A percentile compares a stretch with the other conserved stretches of the same genome.
Evolutionary conservation across 1,284 basidiomycete genomes (phyloP).

Genomic region (Trametes polyzona): DNA sequence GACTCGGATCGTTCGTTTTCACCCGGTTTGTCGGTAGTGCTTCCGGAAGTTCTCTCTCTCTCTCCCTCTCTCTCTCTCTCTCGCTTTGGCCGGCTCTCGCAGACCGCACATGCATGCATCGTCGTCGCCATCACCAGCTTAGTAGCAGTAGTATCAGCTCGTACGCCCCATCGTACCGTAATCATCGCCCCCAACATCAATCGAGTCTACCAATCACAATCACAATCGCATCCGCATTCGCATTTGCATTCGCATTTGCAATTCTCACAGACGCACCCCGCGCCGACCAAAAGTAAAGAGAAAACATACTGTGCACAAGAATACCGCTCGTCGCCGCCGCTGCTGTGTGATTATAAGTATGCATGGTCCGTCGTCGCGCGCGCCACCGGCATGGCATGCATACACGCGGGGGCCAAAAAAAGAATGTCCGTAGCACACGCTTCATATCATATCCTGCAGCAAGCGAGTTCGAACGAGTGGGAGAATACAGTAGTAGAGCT

Average conservation of each 20-base stretch:
- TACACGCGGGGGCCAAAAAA: not conserved
- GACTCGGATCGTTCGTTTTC: slow-evolving; percentile 1
- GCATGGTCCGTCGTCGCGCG: not conserved
- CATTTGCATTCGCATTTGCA: too few relatives aligned
- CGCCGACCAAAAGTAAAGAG: too few relatives aligned
- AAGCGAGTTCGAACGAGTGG: slow-evolving; percentile 15
- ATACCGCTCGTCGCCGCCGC: too few relatives aligned
- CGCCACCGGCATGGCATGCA: not conserved
- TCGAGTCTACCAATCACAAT: not conserved
- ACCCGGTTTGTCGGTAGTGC: not conserved
- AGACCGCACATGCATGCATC: too few relatives aligned
- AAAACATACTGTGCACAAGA: too few relatives aligned
- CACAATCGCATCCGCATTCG: not conserved
- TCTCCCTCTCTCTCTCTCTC: slow-evolving; percentile 7
- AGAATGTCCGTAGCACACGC: slow-evolving; percentile 15
- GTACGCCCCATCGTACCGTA: too few relatives aligned
- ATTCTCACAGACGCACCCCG: too few relatives aligned
- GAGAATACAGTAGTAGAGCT: slow-evolving; percentile 38
- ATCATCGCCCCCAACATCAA: not conserved
- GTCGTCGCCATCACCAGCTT: not conserved
- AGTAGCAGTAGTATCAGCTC: not conserved
- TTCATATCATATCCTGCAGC: slow-evolving; percentile 23
- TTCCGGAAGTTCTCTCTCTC: slow-evolving; percentile 3
- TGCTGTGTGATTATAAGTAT: too few relatives aligned
- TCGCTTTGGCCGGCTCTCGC: slow-evolving; percentile 17